phyloP scores from a whole-genome alignment of 2,329 filamentous ascomycete species.

The Trichoderma endophyticum region DNA sequence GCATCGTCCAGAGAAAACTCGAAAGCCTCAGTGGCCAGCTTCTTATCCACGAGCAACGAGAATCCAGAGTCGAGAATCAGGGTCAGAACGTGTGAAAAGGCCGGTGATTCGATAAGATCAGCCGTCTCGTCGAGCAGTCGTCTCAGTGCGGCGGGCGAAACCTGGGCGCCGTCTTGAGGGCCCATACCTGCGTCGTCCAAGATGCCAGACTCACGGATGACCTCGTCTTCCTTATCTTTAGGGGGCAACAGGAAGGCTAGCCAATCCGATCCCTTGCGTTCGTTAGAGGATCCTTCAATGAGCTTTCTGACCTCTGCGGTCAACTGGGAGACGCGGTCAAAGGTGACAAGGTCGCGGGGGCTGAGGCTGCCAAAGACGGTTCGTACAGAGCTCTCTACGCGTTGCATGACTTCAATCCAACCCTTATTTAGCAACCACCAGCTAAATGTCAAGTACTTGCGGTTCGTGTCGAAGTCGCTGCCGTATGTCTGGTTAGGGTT shows the following conservation, averaged over 20 bases:
- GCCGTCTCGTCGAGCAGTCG: conserved; percentile 92
- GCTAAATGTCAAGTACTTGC: conserved; percentile 91
- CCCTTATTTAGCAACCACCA: conserved; percentile 96
- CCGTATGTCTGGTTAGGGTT: conserved; percentile 77
- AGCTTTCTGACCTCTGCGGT: conserved; percentile 79
- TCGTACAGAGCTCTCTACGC: conserved; percentile 80
- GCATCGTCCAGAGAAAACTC: conserved; percentile 44
- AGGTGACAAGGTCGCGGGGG: conserved; percentile 80
- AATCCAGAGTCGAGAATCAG: conserved; percentile 86
- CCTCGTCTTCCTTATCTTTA: conserved; percentile 71
- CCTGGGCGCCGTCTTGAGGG: conserved; percentile 36
- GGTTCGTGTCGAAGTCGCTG: conserved; percentile 93
- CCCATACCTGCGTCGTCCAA: conserved; percentile 45
- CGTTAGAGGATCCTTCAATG: conserved; percentile 64
- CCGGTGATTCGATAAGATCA: conserved; percentile 90
- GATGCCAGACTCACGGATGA: conserved; percentile 84
- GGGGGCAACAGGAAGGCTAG: conserved; percentile 80
- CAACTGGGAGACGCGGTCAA: conserved; percentile 75
- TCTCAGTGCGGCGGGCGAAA: conserved; percentile 62
- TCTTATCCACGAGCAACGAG: conserved; percentile 76
- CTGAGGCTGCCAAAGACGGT: conserved; percentile 87
- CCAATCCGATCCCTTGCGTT: conserved; percentile 60
- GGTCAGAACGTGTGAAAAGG: conserved; percentile 82
- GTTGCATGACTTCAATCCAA: conserved; percentile 77
- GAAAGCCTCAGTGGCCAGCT: conserved; percentile 76